phyloP scores from a whole-genome alignment of 2,329 filamentous ascomycete genomes.

The Botrytis hyacinthi region DNA sequence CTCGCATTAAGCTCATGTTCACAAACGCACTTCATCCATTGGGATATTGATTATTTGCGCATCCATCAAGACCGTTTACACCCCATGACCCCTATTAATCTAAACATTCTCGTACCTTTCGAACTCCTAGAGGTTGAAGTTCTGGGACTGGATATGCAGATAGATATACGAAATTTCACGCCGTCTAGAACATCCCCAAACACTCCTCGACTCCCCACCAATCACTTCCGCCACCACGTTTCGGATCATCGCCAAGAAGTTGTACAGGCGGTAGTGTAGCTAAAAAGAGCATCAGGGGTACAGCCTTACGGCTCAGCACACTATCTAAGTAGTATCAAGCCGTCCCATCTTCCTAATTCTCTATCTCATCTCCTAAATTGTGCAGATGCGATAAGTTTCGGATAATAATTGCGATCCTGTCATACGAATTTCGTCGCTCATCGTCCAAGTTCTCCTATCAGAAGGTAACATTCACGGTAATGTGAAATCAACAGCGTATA shows the following conservation, averaged over 20 bases:
- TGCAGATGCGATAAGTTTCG: background rate
- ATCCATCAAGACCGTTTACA: background rate
- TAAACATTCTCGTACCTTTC: background rate
- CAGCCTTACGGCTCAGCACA: constrained; percentile 3
- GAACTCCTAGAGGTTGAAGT: background rate
- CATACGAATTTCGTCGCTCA: background rate
- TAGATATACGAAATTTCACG: background rate
- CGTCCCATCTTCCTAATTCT: background rate
- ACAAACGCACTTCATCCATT: background rate
- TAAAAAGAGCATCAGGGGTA: background rate
- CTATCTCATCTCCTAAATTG: background rate
- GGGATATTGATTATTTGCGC: background rate
- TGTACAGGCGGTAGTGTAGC: background rate
- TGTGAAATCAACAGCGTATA: background rate
- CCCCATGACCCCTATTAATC: background rate
- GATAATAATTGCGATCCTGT: background rate
- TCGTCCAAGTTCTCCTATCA: background rate
- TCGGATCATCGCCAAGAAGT: constrained; percentile 3
- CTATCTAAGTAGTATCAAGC: background rate
- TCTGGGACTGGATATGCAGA: background rate
- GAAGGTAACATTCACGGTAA: background rate
- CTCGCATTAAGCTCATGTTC: background rate
- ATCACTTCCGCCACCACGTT: constrained; percentile 11
- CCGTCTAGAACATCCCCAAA: background rate
- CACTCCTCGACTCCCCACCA: background rate